phyloP scores from a whole-genome alignment of 2,329 filamentous ascomycete species.

The Aspergillus brasiliensis region DNA sequence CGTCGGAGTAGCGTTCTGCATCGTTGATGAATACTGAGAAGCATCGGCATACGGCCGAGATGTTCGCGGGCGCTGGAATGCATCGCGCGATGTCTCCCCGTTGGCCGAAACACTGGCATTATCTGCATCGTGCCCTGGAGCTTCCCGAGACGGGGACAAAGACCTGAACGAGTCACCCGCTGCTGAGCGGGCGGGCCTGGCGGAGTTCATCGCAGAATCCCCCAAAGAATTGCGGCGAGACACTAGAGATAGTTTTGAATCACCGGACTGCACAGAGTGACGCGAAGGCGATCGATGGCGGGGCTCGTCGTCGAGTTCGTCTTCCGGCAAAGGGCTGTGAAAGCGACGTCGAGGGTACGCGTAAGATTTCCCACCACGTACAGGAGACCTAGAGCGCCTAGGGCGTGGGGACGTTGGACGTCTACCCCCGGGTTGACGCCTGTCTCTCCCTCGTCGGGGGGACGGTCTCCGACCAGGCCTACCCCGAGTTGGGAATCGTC shows the following conservation, averaged over 20 bases:
- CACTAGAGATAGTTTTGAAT: slow-evolving; percentile 34
- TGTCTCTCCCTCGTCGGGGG: slow-evolving; percentile 38
- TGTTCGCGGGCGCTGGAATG: slow-evolving; percentile 39
- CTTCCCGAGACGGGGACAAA: slow-evolving; percentile 38
- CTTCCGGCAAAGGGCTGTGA: slow-evolving; percentile 30
- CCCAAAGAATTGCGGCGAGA: slow-evolving; percentile 27
- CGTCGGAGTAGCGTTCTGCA: slow-evolving; percentile 58
- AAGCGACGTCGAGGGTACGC: slow-evolving; percentile 32
- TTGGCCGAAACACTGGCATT: slow-evolving; percentile 32
- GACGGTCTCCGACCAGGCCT: slow-evolving; percentile 33
- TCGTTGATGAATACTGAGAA: slow-evolving; percentile 59
- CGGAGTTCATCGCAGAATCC: slow-evolving; percentile 29
- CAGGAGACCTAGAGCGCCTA: slow-evolving; percentile 37
- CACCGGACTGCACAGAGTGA: slow-evolving; percentile 35
- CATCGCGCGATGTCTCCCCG: slow-evolving; percentile 35
- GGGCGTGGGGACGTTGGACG: slow-evolving; percentile 30
- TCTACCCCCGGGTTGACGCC: slow-evolving; percentile 33
- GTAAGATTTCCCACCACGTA: slow-evolving; percentile 28
- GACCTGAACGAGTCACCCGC: slow-evolving; percentile 31
- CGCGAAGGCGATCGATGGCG: slow-evolving; percentile 38
- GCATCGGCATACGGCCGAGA: slow-evolving; percentile 46
- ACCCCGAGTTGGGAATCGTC: slow-evolving; percentile 37
- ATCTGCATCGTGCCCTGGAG: slow-evolving; percentile 36
- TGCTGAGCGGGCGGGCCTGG: slow-evolving; percentile 32
- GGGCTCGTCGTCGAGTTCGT: slow-evolving; percentile 28